Evolutionary conservation across 208 protist species (phyloP), one percentile per base, ranked within the genome.

Genomic region (Trypanosomatidae sp.): DNA sequence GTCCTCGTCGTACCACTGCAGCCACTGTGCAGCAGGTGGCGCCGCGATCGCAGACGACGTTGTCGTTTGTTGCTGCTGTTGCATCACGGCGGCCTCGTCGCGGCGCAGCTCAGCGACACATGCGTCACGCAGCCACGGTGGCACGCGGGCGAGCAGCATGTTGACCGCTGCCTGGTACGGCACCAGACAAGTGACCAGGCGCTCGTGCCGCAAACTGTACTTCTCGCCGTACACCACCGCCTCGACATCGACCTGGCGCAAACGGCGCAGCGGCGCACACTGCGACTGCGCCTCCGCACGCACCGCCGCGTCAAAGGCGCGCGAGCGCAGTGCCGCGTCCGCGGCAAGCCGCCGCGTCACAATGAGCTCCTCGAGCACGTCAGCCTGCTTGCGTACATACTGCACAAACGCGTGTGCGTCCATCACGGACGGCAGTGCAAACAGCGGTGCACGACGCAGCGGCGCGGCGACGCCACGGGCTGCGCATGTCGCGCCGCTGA

Each of bases 1-100:
- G 54, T 94, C 86, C n/a, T 30, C 41, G 20, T 94, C 86, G 10
- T 68, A 51, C 78, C 81, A 94, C 23, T 80, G 61, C 43, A 94
- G 74, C 56, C 59, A 76, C 3, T 32, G 2, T 25, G 19, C n/a
- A 19, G 56, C 32, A 15, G 16, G 3, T 20, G 27, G 8, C 4
- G 30, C 6, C 16, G n/a, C 4, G 47, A 6, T 15, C 26, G 7
- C 10, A 18, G 8, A 11, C 4, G 6, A 4, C 26, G 4, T 8
- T 8, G 26, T 8, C 26, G 26, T 8, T 8, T 30, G 2, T 2
- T 30, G 15, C 15, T 24, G n/a, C 19, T 49, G 24, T n/a, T 39
- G 21, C 26, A 48, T 28, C 10, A 52, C 22, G n/a, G 25, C 24
- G 19, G 43, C 33, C 48, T 94, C 85, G 35, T 82, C 67, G 4